Conservation (phyloP, 768 basidiomycete species). For the Psilocybe tampanensis region DNA sequence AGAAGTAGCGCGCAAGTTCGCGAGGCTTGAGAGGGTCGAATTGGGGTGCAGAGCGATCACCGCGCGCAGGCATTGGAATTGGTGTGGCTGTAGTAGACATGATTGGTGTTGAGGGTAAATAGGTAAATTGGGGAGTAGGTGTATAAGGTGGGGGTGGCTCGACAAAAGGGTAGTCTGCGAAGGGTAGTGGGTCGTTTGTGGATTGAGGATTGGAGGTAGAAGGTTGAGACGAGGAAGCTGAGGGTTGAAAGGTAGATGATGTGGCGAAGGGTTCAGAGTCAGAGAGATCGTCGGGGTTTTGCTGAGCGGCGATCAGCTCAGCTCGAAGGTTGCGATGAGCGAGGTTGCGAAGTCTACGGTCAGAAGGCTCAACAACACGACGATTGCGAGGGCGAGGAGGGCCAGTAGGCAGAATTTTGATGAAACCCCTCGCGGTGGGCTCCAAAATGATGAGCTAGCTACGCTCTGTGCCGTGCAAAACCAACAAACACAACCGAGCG, state of each 20-base stretch:
- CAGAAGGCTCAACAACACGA: background rate
- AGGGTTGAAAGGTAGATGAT: too few relatives aligned
- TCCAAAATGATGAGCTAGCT: slow-evolving; percentile 19
- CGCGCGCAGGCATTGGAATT: slow-evolving; percentile 12
- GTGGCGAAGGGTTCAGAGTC: slow-evolving; percentile 9
- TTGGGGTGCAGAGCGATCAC: background rate
- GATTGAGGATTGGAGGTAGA: too few relatives aligned
- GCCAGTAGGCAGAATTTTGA: slow-evolving; percentile 7
- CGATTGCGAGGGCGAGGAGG: background rate
- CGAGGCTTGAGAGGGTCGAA: background rate
- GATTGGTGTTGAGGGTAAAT: background rate
- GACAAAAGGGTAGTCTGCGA: too few relatives aligned
- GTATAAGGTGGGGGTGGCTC: too few relatives aligned
- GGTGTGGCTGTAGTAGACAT: background rate
- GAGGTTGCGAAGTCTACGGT: background rate
- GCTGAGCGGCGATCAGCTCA: slow-evolving; percentile 4
- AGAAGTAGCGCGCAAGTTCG: background rate
- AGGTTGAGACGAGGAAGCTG: too few relatives aligned
- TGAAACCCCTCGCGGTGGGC: slow-evolving; percentile 23
- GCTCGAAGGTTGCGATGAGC: background rate
- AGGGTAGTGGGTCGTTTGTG: too few relatives aligned
- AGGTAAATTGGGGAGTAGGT: too few relatives aligned
- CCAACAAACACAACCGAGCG: background rate
- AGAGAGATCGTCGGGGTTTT: slow-evolving; percentile 10
- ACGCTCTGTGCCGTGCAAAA: background rate